phyloP scores from a whole-genome alignment of 2,329 filamentous ascomycete species.

The Aaosphaeria arxii region DNA sequence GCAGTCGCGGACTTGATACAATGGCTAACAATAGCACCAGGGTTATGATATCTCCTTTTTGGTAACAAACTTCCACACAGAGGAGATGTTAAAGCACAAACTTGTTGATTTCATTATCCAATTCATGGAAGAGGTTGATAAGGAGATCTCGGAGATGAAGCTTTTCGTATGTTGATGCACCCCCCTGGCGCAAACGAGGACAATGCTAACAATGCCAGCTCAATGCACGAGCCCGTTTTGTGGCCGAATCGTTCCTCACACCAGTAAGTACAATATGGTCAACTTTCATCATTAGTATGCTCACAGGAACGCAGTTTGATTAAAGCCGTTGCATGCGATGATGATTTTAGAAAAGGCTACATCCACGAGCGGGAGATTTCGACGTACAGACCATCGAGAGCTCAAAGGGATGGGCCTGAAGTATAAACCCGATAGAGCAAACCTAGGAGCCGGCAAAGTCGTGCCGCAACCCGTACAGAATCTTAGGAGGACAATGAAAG shows the following conservation, averaged over 20 bases:
- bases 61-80: conserved; percentile 98
- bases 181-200: neutral
- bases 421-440: too few species aligned
- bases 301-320: too few species aligned
- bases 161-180: conserved; percentile 71
- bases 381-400: too few species aligned
- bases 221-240: conserved; percentile 94
- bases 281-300: too few species aligned
- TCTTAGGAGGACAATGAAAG: too few species aligned
- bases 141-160: conserved; percentile 99
- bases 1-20: too few species aligned
- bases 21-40: conserved; percentile 41
- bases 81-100: conserved; percentile 99
- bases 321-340: too few species aligned
- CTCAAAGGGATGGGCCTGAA: too few species aligned
- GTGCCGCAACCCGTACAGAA: too few species aligned
- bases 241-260: conserved; percentile 96
- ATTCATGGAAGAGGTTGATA: conserved; percentile 99
- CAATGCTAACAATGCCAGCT: conserved; percentile 58
- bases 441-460: too few species aligned
- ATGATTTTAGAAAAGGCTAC: too few species aligned
- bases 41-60: conserved; percentile 98
- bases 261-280: conserved; percentile 57
- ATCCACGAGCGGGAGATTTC: too few species aligned
- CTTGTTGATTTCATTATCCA: conserved; percentile 98